These are phyloP conservation scores for Ogataea paraovalis DNA, from an alignment of 805 yeast species.

Conservation along the genomic window DNA sequence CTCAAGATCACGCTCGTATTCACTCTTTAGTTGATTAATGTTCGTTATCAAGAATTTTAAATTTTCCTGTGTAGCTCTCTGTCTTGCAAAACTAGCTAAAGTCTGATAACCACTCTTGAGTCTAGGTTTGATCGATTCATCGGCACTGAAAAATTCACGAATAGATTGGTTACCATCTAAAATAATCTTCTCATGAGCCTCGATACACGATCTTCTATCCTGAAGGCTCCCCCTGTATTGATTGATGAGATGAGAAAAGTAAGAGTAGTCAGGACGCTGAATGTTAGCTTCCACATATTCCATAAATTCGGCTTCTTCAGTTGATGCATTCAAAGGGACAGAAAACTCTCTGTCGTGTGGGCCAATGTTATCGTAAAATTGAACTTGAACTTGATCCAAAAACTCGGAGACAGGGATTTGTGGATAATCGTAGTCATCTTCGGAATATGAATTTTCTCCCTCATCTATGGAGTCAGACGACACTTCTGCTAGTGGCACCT, in stretches of 20 bases:
- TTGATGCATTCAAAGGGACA: slow-evolving; percentile 1
- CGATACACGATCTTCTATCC: slow-evolving; percentile 10
- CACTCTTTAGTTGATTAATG: slow-evolving; percentile 23
- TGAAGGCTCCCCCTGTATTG: slow-evolving; percentile 12
- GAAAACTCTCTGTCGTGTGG: slow-evolving; percentile 28
- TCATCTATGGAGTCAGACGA: slow-evolving; percentile 18
- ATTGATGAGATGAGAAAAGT: slow-evolving; percentile 26
- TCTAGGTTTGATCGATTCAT: slow-evolving; percentile 21
- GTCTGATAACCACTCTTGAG: slow-evolving; percentile 29
- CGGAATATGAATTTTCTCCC: slow-evolving; percentile 18
- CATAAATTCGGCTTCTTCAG: slow-evolving; percentile 12
- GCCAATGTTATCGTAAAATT: slow-evolving; percentile 29
- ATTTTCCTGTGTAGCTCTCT: slow-evolving; percentile 29
- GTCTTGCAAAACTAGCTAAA: slow-evolving; percentile 28
- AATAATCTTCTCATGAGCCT: slow-evolving; percentile 25
- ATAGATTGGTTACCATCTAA: slow-evolving; percentile 31
- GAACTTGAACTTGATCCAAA: slow-evolving; percentile 27
- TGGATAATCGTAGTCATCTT: slow-evolving; percentile 26
- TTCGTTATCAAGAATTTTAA: slow-evolving; percentile 22
- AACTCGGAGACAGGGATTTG: slow-evolving; percentile 27
- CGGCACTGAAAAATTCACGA: slow-evolving; percentile 28
- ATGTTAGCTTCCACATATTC: slow-evolving; percentile 29
- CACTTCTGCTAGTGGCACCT: slow-evolving; percentile 30
- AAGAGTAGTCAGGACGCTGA: slow-evolving; percentile 28
- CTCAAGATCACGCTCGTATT: slow-evolving; percentile 23